These are phyloP conservation scores for Calycina marina DNA, from an alignment of 2,329 filamentous ascomycete genomes.

Conservation along the genomic window DNA sequence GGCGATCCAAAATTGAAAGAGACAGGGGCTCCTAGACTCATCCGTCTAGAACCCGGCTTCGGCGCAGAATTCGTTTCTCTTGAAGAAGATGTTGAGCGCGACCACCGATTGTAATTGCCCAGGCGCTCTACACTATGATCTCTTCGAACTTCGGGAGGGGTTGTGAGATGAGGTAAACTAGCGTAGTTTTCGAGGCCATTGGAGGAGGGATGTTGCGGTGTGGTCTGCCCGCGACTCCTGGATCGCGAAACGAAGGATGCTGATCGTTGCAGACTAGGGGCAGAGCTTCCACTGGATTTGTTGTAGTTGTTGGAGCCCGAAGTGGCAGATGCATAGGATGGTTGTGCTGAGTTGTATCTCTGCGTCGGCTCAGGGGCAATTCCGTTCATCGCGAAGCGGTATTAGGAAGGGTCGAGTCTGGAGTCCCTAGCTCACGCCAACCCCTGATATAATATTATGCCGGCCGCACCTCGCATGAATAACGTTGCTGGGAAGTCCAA, in stretches of 20 bases:
- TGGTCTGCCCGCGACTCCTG: neutral
- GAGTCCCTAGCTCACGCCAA: too few relatives aligned
- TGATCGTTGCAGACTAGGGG: neutral
- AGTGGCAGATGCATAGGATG: too few relatives aligned
- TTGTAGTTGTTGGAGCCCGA: too few relatives aligned
- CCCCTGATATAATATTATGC: too few relatives aligned
- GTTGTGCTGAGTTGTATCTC: too few relatives aligned
- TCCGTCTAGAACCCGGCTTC: slow-evolving; percentile 15
- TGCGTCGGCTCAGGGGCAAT: too few relatives aligned
- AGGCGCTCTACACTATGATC: slow-evolving; percentile 28
- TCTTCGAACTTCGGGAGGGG: slow-evolving; percentile 9
- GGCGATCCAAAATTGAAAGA: slow-evolving; percentile 6
- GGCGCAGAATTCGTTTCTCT: slow-evolving; percentile 18
- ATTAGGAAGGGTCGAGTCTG: too few relatives aligned
- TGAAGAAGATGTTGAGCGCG: slow-evolving; percentile 35
- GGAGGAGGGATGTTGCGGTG: neutral
- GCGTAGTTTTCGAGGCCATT: slow-evolving; percentile 2
- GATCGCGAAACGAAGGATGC: neutral
- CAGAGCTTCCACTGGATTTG: neutral
- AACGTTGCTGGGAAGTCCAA: too few relatives aligned
- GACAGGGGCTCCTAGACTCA: slow-evolving; percentile 19
- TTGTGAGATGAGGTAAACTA: neutral
- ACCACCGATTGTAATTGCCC: slow-evolving; percentile 38
- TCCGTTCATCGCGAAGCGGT: too few relatives aligned
- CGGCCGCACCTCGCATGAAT: too few relatives aligned